Evolutionary conservation across 1,284 basidiomycete genomes (phyloP).

Genomic region (Exsudoporus floridanus): DNA sequence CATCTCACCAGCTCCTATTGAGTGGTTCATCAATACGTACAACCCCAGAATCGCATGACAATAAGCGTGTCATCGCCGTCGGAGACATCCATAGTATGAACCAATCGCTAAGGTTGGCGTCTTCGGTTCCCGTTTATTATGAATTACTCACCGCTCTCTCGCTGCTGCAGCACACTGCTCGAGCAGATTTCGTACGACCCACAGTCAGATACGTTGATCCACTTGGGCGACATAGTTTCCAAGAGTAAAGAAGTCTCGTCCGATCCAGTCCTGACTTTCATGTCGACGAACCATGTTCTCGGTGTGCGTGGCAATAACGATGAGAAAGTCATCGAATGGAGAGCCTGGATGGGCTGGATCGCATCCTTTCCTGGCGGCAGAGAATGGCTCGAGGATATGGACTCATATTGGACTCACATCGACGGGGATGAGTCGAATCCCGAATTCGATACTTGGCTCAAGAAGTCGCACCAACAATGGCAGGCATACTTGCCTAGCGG

Average conservation of each 20-base stretch:
- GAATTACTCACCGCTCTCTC: not conserved
- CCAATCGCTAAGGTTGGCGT: slow-evolving; percentile 60
- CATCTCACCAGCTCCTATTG: not conserved
- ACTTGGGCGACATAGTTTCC: slow-evolving; percentile 78
- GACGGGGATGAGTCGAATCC: slow-evolving; percentile 38
- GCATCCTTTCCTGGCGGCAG: slow-evolving; percentile 43
- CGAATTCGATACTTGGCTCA: slow-evolving; percentile 27
- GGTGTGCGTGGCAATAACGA: slow-evolving; percentile 93
- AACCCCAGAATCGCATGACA: slow-evolving; percentile 44
- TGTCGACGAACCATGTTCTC: slow-evolving; percentile 57
- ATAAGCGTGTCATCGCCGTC: slow-evolving; percentile 65
- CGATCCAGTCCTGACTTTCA: slow-evolving; percentile 61
- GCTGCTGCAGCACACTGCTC: slow-evolving; percentile 55
- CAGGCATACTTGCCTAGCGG: slow-evolving; percentile 54
- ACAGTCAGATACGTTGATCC: slow-evolving; percentile 66
- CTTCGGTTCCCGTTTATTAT: not conserved
- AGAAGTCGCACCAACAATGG: slow-evolving; percentile 42
- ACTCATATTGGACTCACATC: slow-evolving; percentile 41
- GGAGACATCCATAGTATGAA: slow-evolving; percentile 88
- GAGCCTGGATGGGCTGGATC: slow-evolving; percentile 77
- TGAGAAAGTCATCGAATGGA: slow-evolving; percentile 85
- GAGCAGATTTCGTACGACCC: slow-evolving; percentile 58
- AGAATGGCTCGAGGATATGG: slow-evolving; percentile 50
- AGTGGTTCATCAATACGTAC: not conserved
- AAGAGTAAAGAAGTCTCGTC: slow-evolving; percentile 58